These are phyloP conservation scores for Lipomyces sp. DNA, from an alignment of 805 yeast species.

Conservation along the genomic window DNA sequence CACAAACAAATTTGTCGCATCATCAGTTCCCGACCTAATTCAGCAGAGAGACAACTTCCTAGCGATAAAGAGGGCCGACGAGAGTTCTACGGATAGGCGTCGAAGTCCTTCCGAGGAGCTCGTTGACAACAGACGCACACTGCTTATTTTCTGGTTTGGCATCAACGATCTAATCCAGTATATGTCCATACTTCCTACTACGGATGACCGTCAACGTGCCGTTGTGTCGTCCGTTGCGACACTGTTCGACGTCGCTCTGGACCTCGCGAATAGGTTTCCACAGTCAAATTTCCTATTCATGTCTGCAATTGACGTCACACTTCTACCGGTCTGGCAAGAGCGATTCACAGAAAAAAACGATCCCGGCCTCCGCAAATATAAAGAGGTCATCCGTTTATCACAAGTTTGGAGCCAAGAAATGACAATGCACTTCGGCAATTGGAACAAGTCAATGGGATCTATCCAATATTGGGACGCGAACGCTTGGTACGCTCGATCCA, in stretches of 20 bases:
- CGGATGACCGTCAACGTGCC: constrained; percentile 19
- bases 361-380: constrained; percentile 16
- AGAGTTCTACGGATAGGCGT: background rate
- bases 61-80: constrained; percentile 13
- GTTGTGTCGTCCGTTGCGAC: constrained; percentile 25
- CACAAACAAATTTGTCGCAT: constrained; percentile 26
- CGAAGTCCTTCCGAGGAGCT: background rate
- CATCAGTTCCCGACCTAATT: constrained; percentile 32
- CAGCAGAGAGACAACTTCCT: constrained; percentile 15
- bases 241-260: constrained; percentile 21
- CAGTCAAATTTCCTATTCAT: constrained; percentile 31
- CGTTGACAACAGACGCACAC: constrained; percentile 20
- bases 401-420: constrained; percentile 24
- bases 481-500: constrained; percentile 28
- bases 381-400: constrained; percentile 28
- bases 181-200: constrained; percentile 9
- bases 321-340: constrained; percentile 28
- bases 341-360: constrained; percentile 20
- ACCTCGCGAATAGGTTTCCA: constrained; percentile 21
- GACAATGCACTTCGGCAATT: constrained; percentile 18
- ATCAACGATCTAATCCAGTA: constrained; percentile 34
- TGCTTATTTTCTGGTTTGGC: constrained; percentile 30
- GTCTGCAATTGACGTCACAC: constrained; percentile 30
- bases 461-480: constrained; percentile 29
- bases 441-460: constrained; percentile 30